Evolutionary conservation across 805 yeast species (phyloP).

Genomic region (Jamesozyma spencerorum): DNA sequence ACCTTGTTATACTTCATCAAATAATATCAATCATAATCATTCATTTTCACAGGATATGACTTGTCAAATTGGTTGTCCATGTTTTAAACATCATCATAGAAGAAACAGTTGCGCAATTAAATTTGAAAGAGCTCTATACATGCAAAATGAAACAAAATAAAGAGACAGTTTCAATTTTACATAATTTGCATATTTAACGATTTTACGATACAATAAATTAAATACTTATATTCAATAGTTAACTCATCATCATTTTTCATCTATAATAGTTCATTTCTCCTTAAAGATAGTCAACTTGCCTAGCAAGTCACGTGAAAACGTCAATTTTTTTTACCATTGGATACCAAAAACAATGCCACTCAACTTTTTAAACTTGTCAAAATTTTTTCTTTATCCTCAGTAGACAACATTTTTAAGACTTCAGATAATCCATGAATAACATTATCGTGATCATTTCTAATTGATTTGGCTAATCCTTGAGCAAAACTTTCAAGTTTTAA

Average conservation of each 20-base stretch:
- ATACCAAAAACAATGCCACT: too few species aligned
- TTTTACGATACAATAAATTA: too few species aligned
- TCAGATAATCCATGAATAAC: constrained; percentile 48
- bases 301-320: too few species aligned
- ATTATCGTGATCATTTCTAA: constrained; percentile 46
- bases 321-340: too few species aligned
- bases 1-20: neutral
- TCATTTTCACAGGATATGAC: too few species aligned
- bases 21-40: neutral
- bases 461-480: constrained; percentile 50
- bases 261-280: too few species aligned
- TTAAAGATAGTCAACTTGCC: too few species aligned
- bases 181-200: too few species aligned
- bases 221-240: too few species aligned
- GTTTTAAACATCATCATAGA: constrained; percentile 28
- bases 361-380: constrained; percentile 26
- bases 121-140: constrained; percentile 18
- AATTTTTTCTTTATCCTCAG: constrained; percentile 44
- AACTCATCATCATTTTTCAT: too few species aligned
- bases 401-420: constrained; percentile 42
- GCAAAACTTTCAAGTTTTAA: constrained; percentile 60
- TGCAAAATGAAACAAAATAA: too few species aligned
- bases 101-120: constrained; percentile 25
- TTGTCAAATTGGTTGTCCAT: constrained; percentile 14
- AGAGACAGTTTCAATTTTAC: too few species aligned